Conservation (phyloP, 1,284 basidiomycete genomes). For the Moesziomyces parantarcticus region DNA sequence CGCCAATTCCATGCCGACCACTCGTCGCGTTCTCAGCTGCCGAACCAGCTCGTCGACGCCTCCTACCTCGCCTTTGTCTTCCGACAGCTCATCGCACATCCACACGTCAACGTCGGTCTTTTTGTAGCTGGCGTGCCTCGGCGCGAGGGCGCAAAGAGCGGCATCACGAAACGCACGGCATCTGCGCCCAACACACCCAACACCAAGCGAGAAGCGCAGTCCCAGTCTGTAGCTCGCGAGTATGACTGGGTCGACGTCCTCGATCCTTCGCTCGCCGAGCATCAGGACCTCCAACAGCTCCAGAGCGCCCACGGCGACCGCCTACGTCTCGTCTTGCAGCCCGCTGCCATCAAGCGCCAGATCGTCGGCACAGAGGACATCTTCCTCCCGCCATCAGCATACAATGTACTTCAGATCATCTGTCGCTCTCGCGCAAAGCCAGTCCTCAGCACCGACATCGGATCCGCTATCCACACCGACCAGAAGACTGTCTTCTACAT, state of each 20-base stretch:
- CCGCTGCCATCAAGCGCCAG: conserved; percentile 78
- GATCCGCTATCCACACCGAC: conserved; percentile 82
- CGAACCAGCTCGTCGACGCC: conserved; percentile 76
- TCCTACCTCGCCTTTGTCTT: conserved; percentile 82
- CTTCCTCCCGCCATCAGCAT: conserved; percentile 81
- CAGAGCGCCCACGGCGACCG: conserved; percentile 66
- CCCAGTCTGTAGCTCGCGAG: conserved; percentile 2
- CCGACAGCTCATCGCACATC: conserved; percentile 78
- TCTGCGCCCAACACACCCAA: conserved; percentile 11
- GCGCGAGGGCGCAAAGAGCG: conserved; percentile 4
- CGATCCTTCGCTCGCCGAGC: conserved; percentile 24
- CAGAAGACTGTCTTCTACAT: conserved; percentile 84
- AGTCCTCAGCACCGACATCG: conserved; percentile 80
- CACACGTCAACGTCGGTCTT: conserved; percentile 77
- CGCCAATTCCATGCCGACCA: conserved; percentile 73
- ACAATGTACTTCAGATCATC: conserved; percentile 84
- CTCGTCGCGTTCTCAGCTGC: conserved; percentile 66
- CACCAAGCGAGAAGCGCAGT: conserved; percentile 4
- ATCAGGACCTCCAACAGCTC: conserved; percentile 70
- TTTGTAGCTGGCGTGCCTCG: conserved; percentile 16
- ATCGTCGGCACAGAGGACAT: conserved; percentile 84
- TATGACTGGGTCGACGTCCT: conserved; percentile 29
- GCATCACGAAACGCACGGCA: conserved; percentile 12
- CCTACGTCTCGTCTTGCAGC: conserved; percentile 79
- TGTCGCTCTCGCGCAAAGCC: conserved; percentile 81